Evolutionary conservation across 164 flowering plant genomes (phyloP).

Genomic region (Magnolia changhungtana): DNA sequence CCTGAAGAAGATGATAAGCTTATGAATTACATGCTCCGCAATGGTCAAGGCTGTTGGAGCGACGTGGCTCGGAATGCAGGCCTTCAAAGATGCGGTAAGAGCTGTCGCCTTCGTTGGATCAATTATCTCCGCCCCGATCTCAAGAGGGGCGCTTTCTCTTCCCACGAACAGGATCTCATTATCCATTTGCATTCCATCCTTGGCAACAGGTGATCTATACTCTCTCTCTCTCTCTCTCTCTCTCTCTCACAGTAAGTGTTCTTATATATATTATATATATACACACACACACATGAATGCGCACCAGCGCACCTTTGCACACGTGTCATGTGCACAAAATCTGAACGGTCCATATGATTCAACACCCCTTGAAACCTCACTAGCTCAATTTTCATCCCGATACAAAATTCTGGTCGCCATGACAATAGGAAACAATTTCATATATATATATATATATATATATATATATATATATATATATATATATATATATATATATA

Average conservation of each 20-base stretch:
- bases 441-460: no score
- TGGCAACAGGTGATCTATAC: slow-evolving; percentile 54
- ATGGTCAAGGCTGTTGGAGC: slow-evolving; percentile 81
- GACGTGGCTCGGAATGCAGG: slow-evolving; percentile 74
- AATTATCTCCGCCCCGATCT: slow-evolving; percentile 70
- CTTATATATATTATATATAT: not conserved
- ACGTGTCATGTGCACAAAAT: no score
- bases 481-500: no score
- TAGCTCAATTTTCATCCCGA: no score
- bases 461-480: no score
- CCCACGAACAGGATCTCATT: slow-evolving; percentile 66
- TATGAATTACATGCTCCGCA: slow-evolving; percentile 56
- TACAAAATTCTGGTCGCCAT: no score
- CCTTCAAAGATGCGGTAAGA: slow-evolving; percentile 67
- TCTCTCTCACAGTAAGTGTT: no score
- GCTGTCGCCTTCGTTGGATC: slow-evolving; percentile 82
- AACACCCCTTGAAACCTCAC: no score
- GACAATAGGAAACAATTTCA: no score
- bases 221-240: slow-evolving; percentile 4
- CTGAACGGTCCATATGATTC: no score
- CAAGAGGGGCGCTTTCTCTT: slow-evolving; percentile 65
- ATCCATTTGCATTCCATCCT: slow-evolving; percentile 61
- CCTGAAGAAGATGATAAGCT: slow-evolving; percentile 79
- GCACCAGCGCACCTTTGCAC: no score
- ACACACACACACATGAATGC: not conserved